These are phyloP conservation scores for Suillus paluster DNA, from an alignment of 768 basidiomycete species.

Conservation along the genomic window DNA sequence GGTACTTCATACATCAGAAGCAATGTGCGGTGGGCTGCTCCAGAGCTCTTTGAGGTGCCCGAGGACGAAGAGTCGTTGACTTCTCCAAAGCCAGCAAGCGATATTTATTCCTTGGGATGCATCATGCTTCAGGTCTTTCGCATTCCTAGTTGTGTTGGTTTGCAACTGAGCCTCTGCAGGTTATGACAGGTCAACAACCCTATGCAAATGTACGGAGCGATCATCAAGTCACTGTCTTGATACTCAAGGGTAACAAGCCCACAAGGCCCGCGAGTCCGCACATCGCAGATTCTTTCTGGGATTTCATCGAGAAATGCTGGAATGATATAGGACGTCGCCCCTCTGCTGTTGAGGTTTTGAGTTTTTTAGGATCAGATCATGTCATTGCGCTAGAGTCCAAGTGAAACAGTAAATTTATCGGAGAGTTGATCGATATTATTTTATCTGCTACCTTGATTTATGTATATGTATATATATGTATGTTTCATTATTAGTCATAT, in stretches of 20 bases:
- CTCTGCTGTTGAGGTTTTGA: slow-evolving; percentile 12
- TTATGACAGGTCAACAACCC: slow-evolving; percentile 27
- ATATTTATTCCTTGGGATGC: slow-evolving; percentile 36
- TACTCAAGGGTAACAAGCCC: slow-evolving; percentile 16
- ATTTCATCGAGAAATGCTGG: slow-evolving; percentile 29
- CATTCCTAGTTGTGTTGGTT: neutral
- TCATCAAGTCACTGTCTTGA: slow-evolving; percentile 28
- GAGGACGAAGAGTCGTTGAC: slow-evolving; percentile 11
- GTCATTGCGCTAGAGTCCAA: no score
- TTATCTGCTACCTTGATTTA: no score
- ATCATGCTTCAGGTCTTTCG: slow-evolving; percentile 31
- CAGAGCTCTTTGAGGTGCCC: slow-evolving; percentile 38
- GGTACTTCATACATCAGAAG: slow-evolving; percentile 20
- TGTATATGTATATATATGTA: no score
- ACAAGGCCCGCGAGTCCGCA: slow-evolving; percentile 14
- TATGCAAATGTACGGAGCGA: slow-evolving; percentile 24
- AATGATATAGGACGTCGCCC: slow-evolving; percentile 20
- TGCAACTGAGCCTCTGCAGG: slow-evolving; percentile 12
- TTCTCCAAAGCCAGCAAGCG: slow-evolving; percentile 1
- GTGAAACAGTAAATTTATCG: no score
- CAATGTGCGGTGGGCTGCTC: slow-evolving; percentile 48
- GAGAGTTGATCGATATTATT: no score
- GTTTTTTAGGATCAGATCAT: slow-evolving; percentile 14
- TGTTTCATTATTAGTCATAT: no score
- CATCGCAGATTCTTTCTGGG: slow-evolving; percentile 28